Evolutionary conservation across 2,329 filamentous ascomycete genomes (phyloP), one percentile per base, ranked within the genome.

Genomic region (Aspergillus neoniger): DNA sequence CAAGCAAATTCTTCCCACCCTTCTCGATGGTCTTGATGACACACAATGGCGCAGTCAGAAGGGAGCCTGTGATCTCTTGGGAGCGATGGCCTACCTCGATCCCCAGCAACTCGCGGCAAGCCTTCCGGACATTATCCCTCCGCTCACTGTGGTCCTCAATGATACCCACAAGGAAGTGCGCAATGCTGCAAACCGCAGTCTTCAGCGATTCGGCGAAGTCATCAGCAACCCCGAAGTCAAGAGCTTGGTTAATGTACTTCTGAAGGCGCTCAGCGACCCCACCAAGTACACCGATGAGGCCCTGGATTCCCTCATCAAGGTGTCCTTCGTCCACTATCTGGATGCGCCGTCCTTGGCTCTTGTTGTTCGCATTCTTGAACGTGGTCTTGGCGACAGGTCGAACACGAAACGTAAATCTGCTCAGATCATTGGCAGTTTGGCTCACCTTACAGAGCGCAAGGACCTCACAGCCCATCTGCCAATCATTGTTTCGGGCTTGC

Each of bases 101-200:
- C 94, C 96, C 7, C 91, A 97, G 66, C 95, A 99, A 75, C 85
- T 99, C 17, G 92, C 95, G 1, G 85, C 90, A 68, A 98, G 93
- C 74, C 81, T 99, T 70, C 95, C 95, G 2, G 93, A 96, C 59
- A 99, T 99, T 68, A 99, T 99, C 67, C 95, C 96, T 25, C 94
- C 96, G 15, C 83, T 99, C 59, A 98, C 96, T 1, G 88, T 90
- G 49, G 95, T 98, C 3, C 81, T 99, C 60, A 99, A 96, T 68
- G 95, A 99, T 80, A 97, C 91, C 70, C 95, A 99, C 80, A 99
- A 99, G 77, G 95, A 99, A 79, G 95, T 99, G 32, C 87, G 95
- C 62, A 82, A 87, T 48, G 93, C 92, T 21, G 95, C 95, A 7
- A 99, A 99, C 77, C 89, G 94, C 78, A 96, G 92, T 79, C 83